These are phyloP conservation scores for Ceratobasidium sp. DNA, from an alignment of 1,284 basidiomycete genomes.

Conservation along the genomic window DNA sequence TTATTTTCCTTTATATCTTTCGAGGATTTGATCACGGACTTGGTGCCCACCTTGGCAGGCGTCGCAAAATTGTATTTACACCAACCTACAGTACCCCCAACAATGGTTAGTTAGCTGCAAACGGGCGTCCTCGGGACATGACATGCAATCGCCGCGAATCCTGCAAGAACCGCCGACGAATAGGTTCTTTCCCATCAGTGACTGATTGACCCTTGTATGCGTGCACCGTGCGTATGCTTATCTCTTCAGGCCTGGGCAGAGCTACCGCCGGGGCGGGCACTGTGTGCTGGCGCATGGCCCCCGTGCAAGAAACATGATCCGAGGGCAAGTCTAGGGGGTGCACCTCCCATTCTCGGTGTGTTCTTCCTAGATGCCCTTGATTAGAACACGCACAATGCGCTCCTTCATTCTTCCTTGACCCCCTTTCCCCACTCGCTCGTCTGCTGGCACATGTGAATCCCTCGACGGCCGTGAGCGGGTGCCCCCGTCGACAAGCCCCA, in stretches of 20 bases:
- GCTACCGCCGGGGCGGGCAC: slow-evolving; percentile 5
- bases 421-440: not conserved
- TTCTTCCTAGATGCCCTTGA: slow-evolving; percentile 16
- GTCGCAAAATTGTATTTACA: slow-evolving; percentile 43
- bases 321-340: not conserved
- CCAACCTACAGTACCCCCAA: slow-evolving; percentile 37
- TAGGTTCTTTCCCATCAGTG: slow-evolving; percentile 15
- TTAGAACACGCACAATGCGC: slow-evolving; percentile 14
- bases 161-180: slow-evolving; percentile 13
- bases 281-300: slow-evolving; percentile 12
- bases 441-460: slow-evolving; percentile 10
- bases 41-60: slow-evolving; percentile 32
- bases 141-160: slow-evolving; percentile 9
- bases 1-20: slow-evolving; percentile 32
- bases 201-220: slow-evolving; percentile 1
- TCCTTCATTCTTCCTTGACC: slow-evolving; percentile 2
- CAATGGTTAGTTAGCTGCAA: slow-evolving; percentile 37
- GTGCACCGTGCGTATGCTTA: slow-evolving; percentile 6
- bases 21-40: slow-evolving; percentile 41
- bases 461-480: too few relatives aligned
- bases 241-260: not conserved
- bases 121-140: slow-evolving; percentile 10
- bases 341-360: not conserved
- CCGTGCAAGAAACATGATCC: not conserved
- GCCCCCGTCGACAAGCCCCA: not conserved